Conservation (phyloP, 495 filamentous ascomycete species). For the Patellaria atrata region DNA sequence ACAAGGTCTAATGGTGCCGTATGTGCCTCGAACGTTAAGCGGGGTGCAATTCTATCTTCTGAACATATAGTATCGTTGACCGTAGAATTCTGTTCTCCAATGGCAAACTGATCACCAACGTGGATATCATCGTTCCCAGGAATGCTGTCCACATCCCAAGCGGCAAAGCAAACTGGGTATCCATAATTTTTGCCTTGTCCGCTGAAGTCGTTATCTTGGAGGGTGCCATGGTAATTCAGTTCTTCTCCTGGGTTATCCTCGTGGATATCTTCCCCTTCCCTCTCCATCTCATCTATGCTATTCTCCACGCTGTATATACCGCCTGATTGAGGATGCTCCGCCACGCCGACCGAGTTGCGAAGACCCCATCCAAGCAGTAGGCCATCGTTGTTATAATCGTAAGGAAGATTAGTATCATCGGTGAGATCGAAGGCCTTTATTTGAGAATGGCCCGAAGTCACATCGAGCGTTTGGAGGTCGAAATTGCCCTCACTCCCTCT, state of each 20-base stretch:
- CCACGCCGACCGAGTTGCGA: conserved; percentile 56
- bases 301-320: conserved; percentile 61
- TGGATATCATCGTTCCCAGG: conserved; percentile 31
- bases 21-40: conserved; percentile 27
- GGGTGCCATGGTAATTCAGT: conserved; percentile 53
- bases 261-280: conserved; percentile 46
- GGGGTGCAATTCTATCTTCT: conserved; percentile 15
- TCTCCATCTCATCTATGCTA: conserved; percentile 46
- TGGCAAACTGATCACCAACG: conserved; percentile 38
- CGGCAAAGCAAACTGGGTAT: conserved; percentile 55
- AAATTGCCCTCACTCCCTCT: conserved; percentile 48
- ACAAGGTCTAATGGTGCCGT: conserved; percentile 29
- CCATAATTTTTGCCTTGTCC: conserved; percentile 42
- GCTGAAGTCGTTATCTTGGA: conserved; percentile 32
- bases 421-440: conserved; percentile 50
- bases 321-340: conserved; percentile 37
- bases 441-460: conserved; percentile 42
- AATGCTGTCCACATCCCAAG: conserved; percentile 41
- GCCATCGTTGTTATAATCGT: conserved; percentile 37
- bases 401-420: conserved; percentile 26
- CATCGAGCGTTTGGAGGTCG: conserved; percentile 34
- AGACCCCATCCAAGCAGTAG: conserved; percentile 53
- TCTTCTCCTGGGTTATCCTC: conserved; percentile 61
- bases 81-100: conserved; percentile 21
- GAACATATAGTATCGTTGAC: conserved; percentile 26